phyloP scores from a whole-genome alignment of 140 eudicot species.

The Senecio squalidus region DNA sequence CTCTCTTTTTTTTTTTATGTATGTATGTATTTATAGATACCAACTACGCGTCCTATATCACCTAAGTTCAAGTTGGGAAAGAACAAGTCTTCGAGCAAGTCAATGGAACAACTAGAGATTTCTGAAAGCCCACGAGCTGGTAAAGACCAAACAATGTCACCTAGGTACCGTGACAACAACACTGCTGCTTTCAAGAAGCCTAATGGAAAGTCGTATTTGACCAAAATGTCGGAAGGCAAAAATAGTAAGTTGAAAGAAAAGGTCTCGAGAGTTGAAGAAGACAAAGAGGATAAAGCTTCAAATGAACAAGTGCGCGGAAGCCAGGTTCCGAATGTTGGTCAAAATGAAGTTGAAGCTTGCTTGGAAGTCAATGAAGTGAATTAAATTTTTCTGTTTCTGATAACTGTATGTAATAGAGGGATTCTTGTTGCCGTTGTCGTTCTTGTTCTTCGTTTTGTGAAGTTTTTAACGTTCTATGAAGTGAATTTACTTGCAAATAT shows the following conservation, averaged over 20 bases:
- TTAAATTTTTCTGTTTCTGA: slow-evolving; percentile 7
- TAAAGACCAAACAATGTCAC: slow-evolving; percentile 32
- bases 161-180: slow-evolving; percentile 31
- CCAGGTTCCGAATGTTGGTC: slow-evolving; percentile 5
- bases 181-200: slow-evolving; percentile 34
- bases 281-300: too few species aligned
- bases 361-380: slow-evolving; percentile 1
- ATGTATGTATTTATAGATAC: slow-evolving; percentile 36
- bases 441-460: slow-evolving; percentile 10
- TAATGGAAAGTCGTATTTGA: slow-evolving; percentile 33
- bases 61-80: slow-evolving; percentile 91
- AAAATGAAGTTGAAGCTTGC: slow-evolving; percentile 22
- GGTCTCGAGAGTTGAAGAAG: slow-evolving; percentile 22
- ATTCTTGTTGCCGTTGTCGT: too few species aligned
- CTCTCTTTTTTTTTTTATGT: too few species aligned
- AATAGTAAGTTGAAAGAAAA: slow-evolving; percentile 32
- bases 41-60: slow-evolving; percentile 72
- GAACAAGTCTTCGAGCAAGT: slow-evolving; percentile 39
- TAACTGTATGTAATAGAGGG: slow-evolving; percentile 18
- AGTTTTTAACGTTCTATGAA: slow-evolving; percentile 8
- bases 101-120: slow-evolving; percentile 40
- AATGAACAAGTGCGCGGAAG: slow-evolving; percentile 24
- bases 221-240: slow-evolving; percentile 24
- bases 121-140: slow-evolving; percentile 36
- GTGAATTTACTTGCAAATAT: slow-evolving; percentile 8